Conservation (phyloP, 192 early-diverging fungal genomes). For the Kappamyces sp. region DNA sequence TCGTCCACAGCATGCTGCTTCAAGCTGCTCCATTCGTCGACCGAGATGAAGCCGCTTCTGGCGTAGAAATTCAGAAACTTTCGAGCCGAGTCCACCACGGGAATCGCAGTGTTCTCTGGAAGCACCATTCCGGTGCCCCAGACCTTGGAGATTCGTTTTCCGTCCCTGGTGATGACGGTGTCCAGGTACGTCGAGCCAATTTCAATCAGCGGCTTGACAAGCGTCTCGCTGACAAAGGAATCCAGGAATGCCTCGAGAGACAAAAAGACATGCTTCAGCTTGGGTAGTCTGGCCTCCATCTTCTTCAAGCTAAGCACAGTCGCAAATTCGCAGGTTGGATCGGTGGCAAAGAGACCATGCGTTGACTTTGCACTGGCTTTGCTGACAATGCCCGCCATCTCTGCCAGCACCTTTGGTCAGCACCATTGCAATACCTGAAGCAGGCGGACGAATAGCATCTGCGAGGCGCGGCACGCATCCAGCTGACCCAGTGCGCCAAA, state of each 20-base stretch:
- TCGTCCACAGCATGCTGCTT: background rate
- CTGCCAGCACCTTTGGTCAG: too few relatives aligned
- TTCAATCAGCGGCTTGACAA: slow-evolving; percentile 5
- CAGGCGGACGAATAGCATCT: too few relatives aligned
- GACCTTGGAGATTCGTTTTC: background rate
- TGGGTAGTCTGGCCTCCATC: background rate
- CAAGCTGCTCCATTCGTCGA: background rate
- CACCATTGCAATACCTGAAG: too few relatives aligned
- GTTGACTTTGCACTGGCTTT: background rate
- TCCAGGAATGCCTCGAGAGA: background rate
- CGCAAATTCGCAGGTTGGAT: slow-evolving; percentile 12
- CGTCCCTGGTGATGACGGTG: background rate
- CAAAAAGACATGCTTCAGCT: background rate
- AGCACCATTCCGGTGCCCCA: background rate
- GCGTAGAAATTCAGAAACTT: slow-evolving; percentile 9
- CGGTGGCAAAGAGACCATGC: background rate
- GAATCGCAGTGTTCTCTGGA: slow-evolving; percentile 9
- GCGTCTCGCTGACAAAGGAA: background rate
- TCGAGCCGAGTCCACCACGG: slow-evolving; percentile 4
- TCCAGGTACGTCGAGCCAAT: background rate
- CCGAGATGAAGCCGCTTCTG: background rate
- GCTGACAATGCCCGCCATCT: background rate
- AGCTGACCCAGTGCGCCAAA: slow-evolving; percentile 27
- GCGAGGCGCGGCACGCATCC: too few relatives aligned
- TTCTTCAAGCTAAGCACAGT: background rate